A percentile compares a stretch with the other conserved stretches of the same genome.
phyloP scores from a whole-genome alignment of 495 filamentous ascomycete species.

The Trichoderma orchidacearum region DNA sequence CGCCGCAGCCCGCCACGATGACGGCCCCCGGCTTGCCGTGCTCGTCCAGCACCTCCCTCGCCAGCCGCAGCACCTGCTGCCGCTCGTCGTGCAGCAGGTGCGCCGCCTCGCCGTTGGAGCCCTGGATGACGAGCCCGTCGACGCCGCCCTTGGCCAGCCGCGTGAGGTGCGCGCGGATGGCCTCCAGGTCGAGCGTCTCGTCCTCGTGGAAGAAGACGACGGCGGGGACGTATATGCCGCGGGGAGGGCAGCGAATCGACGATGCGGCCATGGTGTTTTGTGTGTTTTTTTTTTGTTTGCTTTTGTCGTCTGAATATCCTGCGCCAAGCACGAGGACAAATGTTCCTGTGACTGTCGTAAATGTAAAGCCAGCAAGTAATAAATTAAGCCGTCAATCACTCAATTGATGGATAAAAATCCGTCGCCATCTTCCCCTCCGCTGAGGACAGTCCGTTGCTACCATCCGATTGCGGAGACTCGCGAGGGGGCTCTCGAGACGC shows the following conservation, averaged over 20 bases:
- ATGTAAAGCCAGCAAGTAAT: too few relatives aligned
- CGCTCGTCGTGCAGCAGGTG: constrained; percentile 15
- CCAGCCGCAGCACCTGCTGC: constrained; percentile 8
- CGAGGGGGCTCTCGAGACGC: too few relatives aligned
- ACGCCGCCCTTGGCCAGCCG: constrained; percentile 60
- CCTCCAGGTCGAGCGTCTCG: constrained; percentile 51
- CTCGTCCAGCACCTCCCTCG: constrained; percentile 9
- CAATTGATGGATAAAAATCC: too few relatives aligned
- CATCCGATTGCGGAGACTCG: too few relatives aligned
- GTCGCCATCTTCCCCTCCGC: too few relatives aligned
- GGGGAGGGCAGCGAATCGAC: constrained; percentile 2
- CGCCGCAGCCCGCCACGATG: constrained; percentile 16
- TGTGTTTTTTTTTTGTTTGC: too few relatives aligned
- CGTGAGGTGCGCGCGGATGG: constrained; percentile 53
- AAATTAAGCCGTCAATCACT: too few relatives aligned
- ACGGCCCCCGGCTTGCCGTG: constrained; percentile 8
- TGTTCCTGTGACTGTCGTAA: too few relatives aligned
- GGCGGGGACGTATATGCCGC: constrained; percentile 56
- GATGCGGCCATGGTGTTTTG: neutral
- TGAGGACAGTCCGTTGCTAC: too few relatives aligned
- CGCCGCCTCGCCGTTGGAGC: constrained; percentile 22
- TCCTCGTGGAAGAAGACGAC: constrained; percentile 49
- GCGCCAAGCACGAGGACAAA: too few relatives aligned
- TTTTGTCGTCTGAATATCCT: too few relatives aligned
- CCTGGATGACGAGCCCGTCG: constrained; percentile 36